phyloP scores from a whole-genome alignment of 345 rosid species.

The Citrus sinensis region DVS_A1.0 CM039166.1:20040001-20040500 shows the following conservation, averaged over 20 bases:
- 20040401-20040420: constrained; percentile 41
- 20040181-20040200: constrained; percentile 48
- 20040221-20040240: constrained; percentile 50
- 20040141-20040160: constrained; percentile 57
- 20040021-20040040: constrained; percentile 56
- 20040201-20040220: constrained; percentile 46
- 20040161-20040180: constrained; percentile 43
- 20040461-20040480: constrained; percentile 97
- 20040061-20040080: constrained; percentile 39
- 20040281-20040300: constrained; percentile 60
- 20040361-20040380: constrained; percentile 44
- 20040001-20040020: constrained; percentile 63
- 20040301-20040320: constrained; percentile 89
- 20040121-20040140: constrained; percentile 44
- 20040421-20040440: constrained; percentile 59
- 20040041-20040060: constrained; percentile 45
- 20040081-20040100: constrained; percentile 79
- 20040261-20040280: constrained; percentile 53
- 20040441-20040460: constrained; percentile 74
- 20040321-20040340: constrained; percentile 54
- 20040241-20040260: constrained; percentile 35
- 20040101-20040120: constrained; percentile 63
- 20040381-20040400: constrained; percentile 44
- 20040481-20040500: constrained; percentile 96
- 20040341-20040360: constrained; percentile 28